Evolutionary conservation across 2,329 filamentous ascomycete species (phyloP).

Genomic region (Chaetomium sp.): DNA sequence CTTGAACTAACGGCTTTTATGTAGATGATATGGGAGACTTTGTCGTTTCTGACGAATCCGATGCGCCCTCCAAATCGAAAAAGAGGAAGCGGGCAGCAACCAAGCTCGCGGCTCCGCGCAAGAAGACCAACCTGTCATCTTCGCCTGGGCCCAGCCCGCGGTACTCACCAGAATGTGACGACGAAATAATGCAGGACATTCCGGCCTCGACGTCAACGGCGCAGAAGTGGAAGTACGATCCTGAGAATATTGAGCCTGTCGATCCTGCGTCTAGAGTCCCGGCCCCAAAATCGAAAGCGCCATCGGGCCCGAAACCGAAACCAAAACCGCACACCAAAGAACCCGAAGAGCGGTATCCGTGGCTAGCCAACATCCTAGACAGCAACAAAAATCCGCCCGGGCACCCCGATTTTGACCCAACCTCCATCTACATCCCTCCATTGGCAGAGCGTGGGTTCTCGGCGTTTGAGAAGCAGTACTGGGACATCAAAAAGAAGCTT

Average conservation of each 20-base stretch:
- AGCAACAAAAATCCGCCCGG: constrained; percentile 72
- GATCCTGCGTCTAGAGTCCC: constrained; percentile 20
- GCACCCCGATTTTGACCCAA: constrained; percentile 84
- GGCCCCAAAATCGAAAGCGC: constrained; percentile 21
- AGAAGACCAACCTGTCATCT: constrained; percentile 52
- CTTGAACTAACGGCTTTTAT: constrained; percentile 10
- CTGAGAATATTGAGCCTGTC: constrained; percentile 37
- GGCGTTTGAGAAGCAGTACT: constrained; percentile 95
- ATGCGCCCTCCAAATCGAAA: constrained; percentile 55
- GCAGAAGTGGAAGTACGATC: constrained; percentile 69
- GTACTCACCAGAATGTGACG: constrained; percentile 34
- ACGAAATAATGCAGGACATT: constrained; percentile 50
- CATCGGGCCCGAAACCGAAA: constrained; percentile 35
- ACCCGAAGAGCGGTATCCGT: constrained; percentile 79
- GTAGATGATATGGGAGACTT: constrained; percentile 76
- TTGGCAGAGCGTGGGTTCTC: constrained; percentile 76
- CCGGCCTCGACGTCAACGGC: constrained; percentile 62
- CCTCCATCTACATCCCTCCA: constrained; percentile 85
- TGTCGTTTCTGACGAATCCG: constrained; percentile 78
- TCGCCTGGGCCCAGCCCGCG: constrained; percentile 24
- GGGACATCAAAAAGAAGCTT: constrained; percentile 97
- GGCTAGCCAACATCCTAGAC: constrained; percentile 81
- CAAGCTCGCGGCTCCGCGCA: constrained; percentile 49
- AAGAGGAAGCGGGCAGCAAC: constrained; percentile 66
- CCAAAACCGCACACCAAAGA: constrained; percentile 74